Percentiles rank a stretch among this genome's conserved stretches.
Conservation (phyloP, 2,329 filamentous ascomycete species). For the Colletotrichum higginsianum region DNA sequence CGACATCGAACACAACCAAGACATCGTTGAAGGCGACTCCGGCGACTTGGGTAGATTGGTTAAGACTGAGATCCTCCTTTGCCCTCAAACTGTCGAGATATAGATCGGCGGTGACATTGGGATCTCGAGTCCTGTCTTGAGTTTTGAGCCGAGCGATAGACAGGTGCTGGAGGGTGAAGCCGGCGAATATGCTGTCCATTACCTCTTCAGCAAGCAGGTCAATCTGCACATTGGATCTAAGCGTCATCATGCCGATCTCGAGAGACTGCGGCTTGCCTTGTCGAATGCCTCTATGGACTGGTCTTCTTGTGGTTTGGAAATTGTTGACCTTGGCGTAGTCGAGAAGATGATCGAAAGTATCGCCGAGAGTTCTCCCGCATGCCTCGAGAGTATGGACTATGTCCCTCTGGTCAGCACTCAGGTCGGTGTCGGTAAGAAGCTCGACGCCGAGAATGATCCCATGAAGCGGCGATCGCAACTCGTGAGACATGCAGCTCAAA, state of each 20-base stretch:
- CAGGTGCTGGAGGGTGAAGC: slow-evolving; percentile 56
- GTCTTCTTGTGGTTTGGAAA: slow-evolving; percentile 36
- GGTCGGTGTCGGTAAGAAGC: slow-evolving; percentile 63
- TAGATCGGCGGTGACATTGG: background rate
- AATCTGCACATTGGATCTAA: slow-evolving; percentile 51
- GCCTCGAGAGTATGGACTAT: slow-evolving; percentile 65
- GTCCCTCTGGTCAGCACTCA: slow-evolving; percentile 60
- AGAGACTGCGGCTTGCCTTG: slow-evolving; percentile 43
- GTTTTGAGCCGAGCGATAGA: slow-evolving; percentile 2
- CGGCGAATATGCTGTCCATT: slow-evolving; percentile 62
- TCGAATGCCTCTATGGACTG: slow-evolving; percentile 57
- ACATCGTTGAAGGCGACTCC: background rate
- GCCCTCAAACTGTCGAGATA: background rate
- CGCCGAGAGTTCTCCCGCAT: slow-evolving; percentile 65
- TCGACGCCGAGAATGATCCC: slow-evolving; percentile 70
- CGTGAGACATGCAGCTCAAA: slow-evolving; percentile 72
- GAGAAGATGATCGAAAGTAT: slow-evolving; percentile 68
- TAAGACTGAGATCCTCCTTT: background rate
- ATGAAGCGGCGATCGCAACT: slow-evolving; percentile 73
- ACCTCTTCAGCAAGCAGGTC: slow-evolving; percentile 62
- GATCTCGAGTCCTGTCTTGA: background rate
- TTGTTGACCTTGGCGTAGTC: slow-evolving; percentile 70
- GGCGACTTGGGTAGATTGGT: too few species aligned
- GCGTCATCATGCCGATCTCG: slow-evolving; percentile 43
- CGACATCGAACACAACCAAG: slow-evolving; percentile 64